Evolutionary conservation across 768 basidiomycete genomes (phyloP).

Genomic region (Phaffia australis): DNA sequence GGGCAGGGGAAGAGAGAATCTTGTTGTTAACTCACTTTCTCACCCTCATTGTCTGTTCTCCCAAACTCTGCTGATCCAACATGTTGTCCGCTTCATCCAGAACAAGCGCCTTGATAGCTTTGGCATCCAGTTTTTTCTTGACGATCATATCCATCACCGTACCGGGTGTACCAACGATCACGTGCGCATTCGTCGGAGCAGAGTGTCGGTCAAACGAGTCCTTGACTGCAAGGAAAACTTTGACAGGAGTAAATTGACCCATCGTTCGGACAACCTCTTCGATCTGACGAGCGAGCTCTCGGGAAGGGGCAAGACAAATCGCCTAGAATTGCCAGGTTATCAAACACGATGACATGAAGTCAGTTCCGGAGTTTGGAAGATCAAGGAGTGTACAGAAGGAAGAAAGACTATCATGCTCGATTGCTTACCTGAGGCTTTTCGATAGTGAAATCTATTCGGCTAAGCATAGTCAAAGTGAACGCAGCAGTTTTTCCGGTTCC

Average conservation of each 20-base stretch:
- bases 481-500: slow-evolving; percentile 99
- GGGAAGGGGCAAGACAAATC: slow-evolving; percentile 90
- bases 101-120: slow-evolving; percentile 79
- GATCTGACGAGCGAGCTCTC: slow-evolving; percentile 94
- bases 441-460: slow-evolving; percentile 71
- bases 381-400: neutral
- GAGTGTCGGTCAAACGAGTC: slow-evolving; percentile 44
- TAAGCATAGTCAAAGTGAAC: slow-evolving; percentile 94
- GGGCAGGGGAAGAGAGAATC: neutral
- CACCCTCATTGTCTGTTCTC: slow-evolving; percentile 83
- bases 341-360: neutral
- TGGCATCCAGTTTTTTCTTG: slow-evolving; percentile 62
- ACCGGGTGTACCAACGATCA: slow-evolving; percentile 92
- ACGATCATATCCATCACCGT: slow-evolving; percentile 82
- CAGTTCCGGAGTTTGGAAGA: neutral
- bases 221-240: slow-evolving; percentile 92
- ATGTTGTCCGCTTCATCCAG: slow-evolving; percentile 99
- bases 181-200: slow-evolving; percentile 61
- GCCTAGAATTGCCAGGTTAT: slow-evolving; percentile 48
- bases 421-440: slow-evolving; percentile 66
- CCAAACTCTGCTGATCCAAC: slow-evolving; percentile 78
- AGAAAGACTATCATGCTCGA: neutral
- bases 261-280: slow-evolving; percentile 87
- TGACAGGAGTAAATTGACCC: slow-evolving; percentile 87
- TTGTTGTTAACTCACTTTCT: slow-evolving; percentile 59